These are phyloP conservation scores for Pistacia vera DNA, from an alignment of 345 rosid genomes.

Conservation along the genomic window DNA sequence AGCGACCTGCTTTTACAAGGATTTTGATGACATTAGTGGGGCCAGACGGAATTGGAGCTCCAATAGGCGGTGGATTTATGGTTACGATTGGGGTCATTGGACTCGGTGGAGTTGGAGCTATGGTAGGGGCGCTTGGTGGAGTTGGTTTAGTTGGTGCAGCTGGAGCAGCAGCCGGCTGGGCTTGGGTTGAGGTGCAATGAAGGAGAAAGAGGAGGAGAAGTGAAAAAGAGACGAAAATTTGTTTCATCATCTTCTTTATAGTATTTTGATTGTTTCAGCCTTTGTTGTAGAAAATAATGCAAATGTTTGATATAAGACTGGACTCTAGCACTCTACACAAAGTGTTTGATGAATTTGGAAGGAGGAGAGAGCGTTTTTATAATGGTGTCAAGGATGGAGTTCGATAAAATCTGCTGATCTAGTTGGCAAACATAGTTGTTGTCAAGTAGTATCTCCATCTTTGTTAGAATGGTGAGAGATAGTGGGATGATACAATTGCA, in stretches of 20 bases:
- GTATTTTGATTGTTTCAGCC: neutral
- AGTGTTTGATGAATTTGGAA: slow-evolving; percentile 9
- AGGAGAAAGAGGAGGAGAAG: slow-evolving; percentile 27
- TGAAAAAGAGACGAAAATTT: slow-evolving; percentile 10
- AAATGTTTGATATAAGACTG: slow-evolving; percentile 4
- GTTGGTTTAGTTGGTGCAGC: slow-evolving; percentile 14
- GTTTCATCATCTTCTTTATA: neutral
- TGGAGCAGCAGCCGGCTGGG: slow-evolving; percentile 28
- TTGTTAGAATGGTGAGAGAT: neutral
- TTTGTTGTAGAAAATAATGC: neutral
- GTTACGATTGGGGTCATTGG: too few relatives aligned
- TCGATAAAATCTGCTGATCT: slow-evolving; percentile 13
- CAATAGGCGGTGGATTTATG: too few relatives aligned
- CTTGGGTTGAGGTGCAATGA: slow-evolving; percentile 15
- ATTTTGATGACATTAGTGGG: too few relatives aligned
- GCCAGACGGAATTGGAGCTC: too few relatives aligned
- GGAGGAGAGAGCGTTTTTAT: neutral
- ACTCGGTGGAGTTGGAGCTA: too few relatives aligned
- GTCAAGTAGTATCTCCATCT: slow-evolving; percentile 3
- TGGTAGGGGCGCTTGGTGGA: too few relatives aligned
- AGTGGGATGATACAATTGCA: slow-evolving; percentile 12
- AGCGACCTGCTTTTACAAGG: too few relatives aligned
- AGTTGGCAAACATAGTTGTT: slow-evolving; percentile 10
- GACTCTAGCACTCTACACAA: neutral
- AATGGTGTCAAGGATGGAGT: neutral